Conservation (phyloP, 768 basidiomycete genomes). For the Chalciporus piperatus region DNA sequence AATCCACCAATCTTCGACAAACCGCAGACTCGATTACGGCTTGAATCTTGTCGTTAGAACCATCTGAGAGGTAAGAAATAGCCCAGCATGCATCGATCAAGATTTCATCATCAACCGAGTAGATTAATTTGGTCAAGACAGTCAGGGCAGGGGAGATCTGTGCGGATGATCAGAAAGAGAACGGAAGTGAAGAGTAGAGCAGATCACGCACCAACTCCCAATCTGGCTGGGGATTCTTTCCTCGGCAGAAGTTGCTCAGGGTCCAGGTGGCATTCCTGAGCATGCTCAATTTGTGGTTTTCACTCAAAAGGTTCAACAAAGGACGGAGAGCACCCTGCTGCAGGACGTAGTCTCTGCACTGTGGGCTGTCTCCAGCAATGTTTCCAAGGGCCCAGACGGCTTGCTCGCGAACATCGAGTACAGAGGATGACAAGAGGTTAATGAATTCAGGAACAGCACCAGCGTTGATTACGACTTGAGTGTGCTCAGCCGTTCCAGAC, state of each 20-base stretch:
- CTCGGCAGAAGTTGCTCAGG: constrained; percentile 97
- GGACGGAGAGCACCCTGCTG: constrained; percentile 91
- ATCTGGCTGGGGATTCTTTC: constrained; percentile 95
- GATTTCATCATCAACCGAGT: constrained; percentile 98
- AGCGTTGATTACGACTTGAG: constrained; percentile 94
- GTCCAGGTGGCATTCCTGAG: constrained; percentile 99
- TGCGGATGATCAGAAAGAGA: constrained; percentile 13
- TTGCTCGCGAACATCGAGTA: constrained; percentile 97
- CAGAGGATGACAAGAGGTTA: constrained; percentile 89
- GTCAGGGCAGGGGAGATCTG: constrained; percentile 96
- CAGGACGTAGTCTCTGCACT: constrained; percentile 95
- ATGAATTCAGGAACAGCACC: constrained; percentile 97
- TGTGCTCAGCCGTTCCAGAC: constrained; percentile 97
- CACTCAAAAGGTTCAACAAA: constrained; percentile 83
- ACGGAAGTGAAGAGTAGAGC: not conserved
- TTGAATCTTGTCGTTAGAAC: constrained; percentile 99
- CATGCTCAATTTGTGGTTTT: constrained; percentile 99
- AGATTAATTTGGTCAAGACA: constrained; percentile 97
- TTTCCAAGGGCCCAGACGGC: constrained; percentile 99
- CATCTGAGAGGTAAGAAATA: constrained; percentile 98
- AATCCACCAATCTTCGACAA: constrained; percentile 93
- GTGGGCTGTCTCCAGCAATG: constrained; percentile 97
- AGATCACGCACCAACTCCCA: constrained; percentile 82
- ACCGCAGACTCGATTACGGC: constrained; percentile 99
- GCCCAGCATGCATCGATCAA: constrained; percentile 99